Base-by-base conservation (phyloP, 805 yeast genomes). In the Metschnikowia kunwiensis region DNA sequence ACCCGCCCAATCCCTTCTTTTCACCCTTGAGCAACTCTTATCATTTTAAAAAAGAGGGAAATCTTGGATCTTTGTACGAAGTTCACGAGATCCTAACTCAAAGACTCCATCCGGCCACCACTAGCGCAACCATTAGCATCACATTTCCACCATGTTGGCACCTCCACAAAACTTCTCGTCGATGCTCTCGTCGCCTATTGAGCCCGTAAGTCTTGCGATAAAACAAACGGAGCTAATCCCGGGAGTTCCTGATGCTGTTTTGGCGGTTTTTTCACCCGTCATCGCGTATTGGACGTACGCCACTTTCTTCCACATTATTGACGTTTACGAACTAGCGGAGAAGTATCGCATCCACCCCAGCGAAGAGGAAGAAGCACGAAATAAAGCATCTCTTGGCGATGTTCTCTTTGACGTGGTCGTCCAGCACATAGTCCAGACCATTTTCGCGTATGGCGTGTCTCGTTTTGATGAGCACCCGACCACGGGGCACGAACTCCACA, bases 341-440 rank as follows among this genome's bases (percentile, higher is more conserved):
- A 68, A 74, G 55, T 87, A 86, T 63, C 73, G 97, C 48, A 87
- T 93, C 34, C 98, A 93, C 59, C 89, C 97, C 14, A 80, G 89
- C 24, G 94, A 83, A 50, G 97, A 91, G 57, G 86, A 87, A 38
- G 51, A 69, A 21, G 57, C 74, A 33, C 75, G 93, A 47, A 93
- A 93, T 60, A 85, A 78, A 54, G 96, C 86, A 5, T 55, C 85
- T 0, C 61, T 79, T 36, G 34, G 52, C 4, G 84, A 82, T 30
- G 97, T 93, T 8, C 51, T 93, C 12, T 66, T 75, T 42, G 96
- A 89, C 47, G 98, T 93, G 30, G 51, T 86, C 5, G 49, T 84
- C 21, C 97, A 93, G 67, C 98, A 93, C 58, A 42, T 80, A 10
- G 73, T 91, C 38, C 98, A 93, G 65, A 74, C 93, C 3, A 45